phyloP scores from a whole-genome alignment of 2,329 filamentous ascomycete species.

The Pseudocercospora pini-densiflorae region DNA sequence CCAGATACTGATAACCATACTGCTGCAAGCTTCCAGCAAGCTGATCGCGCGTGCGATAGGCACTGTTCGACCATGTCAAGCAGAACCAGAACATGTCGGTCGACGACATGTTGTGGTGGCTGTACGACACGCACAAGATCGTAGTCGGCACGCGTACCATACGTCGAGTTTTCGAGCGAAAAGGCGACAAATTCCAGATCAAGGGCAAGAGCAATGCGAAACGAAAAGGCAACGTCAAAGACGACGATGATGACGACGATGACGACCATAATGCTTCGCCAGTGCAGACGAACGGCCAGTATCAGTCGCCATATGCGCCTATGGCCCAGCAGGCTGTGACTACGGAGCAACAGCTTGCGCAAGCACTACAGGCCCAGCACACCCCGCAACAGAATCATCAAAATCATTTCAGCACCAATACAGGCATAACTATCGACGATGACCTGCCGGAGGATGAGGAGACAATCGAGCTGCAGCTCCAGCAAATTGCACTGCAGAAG shows the following conservation, averaged over 20 bases:
- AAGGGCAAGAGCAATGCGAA: constrained; percentile 27
- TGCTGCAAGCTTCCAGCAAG: not conserved
- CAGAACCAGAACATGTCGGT: constrained; percentile 42
- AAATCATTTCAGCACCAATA: constrained; percentile 4
- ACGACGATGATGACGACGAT: constrained; percentile 31
- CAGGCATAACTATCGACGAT: constrained; percentile 27
- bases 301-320: constrained; percentile 42
- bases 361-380: constrained; percentile 26
- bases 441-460: constrained; percentile 42
- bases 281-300: constrained; percentile 27
- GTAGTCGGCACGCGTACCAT: constrained; percentile 44
- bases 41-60: constrained; percentile 25
- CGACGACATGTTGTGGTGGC: constrained; percentile 46
- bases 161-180: constrained; percentile 43
- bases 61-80: constrained; percentile 42
- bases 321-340: constrained; percentile 33
- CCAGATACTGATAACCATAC: not conserved
- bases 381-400: constrained; percentile 26
- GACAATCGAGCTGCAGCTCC: constrained; percentile 41
- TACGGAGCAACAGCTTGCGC: constrained; percentile 38
- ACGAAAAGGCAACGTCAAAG: constrained; percentile 26
- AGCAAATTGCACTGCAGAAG: constrained; percentile 43
- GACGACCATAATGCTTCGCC: constrained; percentile 12
- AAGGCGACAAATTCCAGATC: constrained; percentile 38
- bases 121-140: constrained; percentile 43